Evolutionary conservation across 2,329 filamentous ascomycete species (phyloP), one percentile per base, ranked within the genome.

Genomic region (Xylariaceae sp.): DNA sequence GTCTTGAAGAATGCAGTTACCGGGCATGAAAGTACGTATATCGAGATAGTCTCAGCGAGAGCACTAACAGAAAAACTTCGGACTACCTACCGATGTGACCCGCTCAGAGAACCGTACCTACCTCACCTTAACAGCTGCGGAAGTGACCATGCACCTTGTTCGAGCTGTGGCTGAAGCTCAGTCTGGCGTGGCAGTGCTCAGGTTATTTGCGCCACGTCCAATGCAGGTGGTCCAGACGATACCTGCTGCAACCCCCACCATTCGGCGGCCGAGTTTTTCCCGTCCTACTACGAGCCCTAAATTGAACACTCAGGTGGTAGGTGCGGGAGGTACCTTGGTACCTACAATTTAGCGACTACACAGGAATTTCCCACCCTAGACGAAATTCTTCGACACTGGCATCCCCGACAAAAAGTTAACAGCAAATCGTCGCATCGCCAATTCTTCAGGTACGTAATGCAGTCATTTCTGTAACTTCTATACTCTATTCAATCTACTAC

Each of bases 281-380:
- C 53, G 62, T 53, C 46, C 46, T 47, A 28, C 41, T 16, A 57
- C 36, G 28, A 64, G 58, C 64, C 65, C 63, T 65, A 65, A 64
- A 61, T 34, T 55, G 43, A 55, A 9, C 8, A 12, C 23, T 4
- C 26, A 36, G 24, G 41, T 53, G 37, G 39, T n/a, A 59, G 40
- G 57, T 57, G 58, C 4, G 34, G 41, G 26, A 61, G 53, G 64
- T 66, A 66, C 65, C 56, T 62, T 56, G 63, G 62, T 66, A 57
- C 67, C 60, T 63, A 51, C 44, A 65, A 67, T 67, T 70, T 68
- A 69, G 67, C 67, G 67, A 66, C 65, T 69, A 60, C 68, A 69
- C 67, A 70, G 67, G 65, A 67, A 65, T 65, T 65, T 65, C 63
- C 60, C 54, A 59, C 55, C 62, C 51, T 61, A 61, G 64, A 67